These are phyloP conservation scores for Samsoniella hepiali DNA, from an alignment of 2,329 filamentous ascomycete species.

Conservation along the genomic window DNA sequence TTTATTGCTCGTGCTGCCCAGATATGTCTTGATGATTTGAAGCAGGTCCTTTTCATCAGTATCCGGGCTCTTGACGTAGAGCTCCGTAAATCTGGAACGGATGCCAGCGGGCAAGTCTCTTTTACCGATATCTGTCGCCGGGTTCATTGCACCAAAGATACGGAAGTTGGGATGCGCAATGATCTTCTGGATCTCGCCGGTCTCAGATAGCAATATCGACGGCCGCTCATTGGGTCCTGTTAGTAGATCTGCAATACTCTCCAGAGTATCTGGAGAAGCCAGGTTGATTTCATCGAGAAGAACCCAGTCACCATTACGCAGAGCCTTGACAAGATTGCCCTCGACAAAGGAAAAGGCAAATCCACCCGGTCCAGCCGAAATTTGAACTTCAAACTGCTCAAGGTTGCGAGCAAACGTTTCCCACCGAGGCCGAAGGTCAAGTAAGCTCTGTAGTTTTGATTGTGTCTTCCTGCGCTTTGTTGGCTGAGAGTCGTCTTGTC, in stretches of 20 bases:
- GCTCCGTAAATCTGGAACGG: constrained; percentile 88
- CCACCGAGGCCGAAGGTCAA: constrained; percentile 67
- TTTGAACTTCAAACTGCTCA: constrained; percentile 75
- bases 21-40: constrained; percentile 82
- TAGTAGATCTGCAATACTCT: constrained; percentile 87
- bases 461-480: constrained; percentile 66
- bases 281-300: constrained; percentile 96
- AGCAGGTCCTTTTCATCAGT: constrained; percentile 80
- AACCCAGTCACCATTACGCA: constrained; percentile 94
- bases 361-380: constrained; percentile 66
- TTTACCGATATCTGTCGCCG: constrained; percentile 95
- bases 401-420: constrained; percentile 71
- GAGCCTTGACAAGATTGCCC: constrained; percentile 93
- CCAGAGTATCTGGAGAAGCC: constrained; percentile 88
- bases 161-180: constrained; percentile 88
- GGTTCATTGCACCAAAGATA: constrained; percentile 98
- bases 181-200: constrained; percentile 86
- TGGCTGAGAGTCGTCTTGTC: constrained; percentile 50
- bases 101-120: constrained; percentile 86
- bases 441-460: constrained; percentile 62
- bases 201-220: constrained; percentile 87
- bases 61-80: constrained; percentile 91
- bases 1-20: constrained; percentile 67
- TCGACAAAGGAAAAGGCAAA: constrained; percentile 97
- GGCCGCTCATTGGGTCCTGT: constrained; percentile 68